Conservation (phyloP, 257 asterid genomes). For the Thymus quinquecostatus region DNA sequence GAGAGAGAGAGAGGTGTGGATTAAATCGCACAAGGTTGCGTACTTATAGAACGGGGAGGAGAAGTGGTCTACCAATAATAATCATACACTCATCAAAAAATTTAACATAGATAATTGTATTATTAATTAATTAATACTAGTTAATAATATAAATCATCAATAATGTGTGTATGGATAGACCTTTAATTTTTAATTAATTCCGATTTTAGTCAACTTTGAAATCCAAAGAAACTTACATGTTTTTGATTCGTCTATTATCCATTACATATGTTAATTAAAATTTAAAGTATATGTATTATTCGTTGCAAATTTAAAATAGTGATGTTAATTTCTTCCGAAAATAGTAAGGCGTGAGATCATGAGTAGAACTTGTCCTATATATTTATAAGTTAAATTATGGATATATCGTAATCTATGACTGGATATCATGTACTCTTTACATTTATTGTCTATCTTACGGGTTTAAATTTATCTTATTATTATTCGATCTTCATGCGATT, state of each 20-base stretch:
- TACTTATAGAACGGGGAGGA: conserved; percentile 16
- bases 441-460: no score
- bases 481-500: no score
- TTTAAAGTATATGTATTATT: no score
- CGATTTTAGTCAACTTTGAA: background rate
- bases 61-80: conserved; percentile 11
- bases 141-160: no score
- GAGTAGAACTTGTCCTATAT: background rate
- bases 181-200: background rate
- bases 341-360: background rate
- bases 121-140: background rate
- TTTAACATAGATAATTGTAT: no score
- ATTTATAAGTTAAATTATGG: background rate
- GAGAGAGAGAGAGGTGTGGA: background rate
- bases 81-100: no score
- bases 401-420: background rate
- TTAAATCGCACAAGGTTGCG: conserved; percentile 1
- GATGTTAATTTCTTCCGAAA: background rate
- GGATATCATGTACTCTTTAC: no score
- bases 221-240: background rate
- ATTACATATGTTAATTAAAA: no score
- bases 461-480: no score
- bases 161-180: background rate
- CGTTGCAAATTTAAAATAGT: background rate
- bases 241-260: background rate